These are phyloP conservation scores for Rhodotorula kratochvilovae DNA, from an alignment of 768 basidiomycete species.

Conservation along the genomic window DNA sequence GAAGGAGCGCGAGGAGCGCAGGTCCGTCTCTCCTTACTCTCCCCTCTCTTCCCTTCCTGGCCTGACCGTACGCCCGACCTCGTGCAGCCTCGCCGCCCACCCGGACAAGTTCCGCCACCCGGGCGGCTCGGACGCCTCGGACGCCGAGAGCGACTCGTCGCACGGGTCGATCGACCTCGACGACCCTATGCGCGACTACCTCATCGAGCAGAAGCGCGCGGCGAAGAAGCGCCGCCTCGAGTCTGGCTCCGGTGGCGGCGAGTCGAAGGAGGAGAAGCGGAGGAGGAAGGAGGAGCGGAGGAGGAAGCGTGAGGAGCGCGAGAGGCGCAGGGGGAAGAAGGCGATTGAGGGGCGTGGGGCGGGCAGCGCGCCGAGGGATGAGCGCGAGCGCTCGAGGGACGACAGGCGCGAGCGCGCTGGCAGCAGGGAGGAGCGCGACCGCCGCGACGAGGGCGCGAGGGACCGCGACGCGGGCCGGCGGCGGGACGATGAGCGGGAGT, in stretches of 20 bases:
- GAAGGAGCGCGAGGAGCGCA: conserved; percentile 77
- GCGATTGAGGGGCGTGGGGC: conserved; percentile 4
- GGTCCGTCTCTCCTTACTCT: conserved; percentile 53
- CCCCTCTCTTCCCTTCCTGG: background rate
- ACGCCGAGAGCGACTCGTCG: conserved; percentile 62
- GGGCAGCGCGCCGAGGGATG: background rate
- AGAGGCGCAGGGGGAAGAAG: conserved; percentile 16
- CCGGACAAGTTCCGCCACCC: conserved; percentile 42
- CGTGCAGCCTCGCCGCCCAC: conserved; percentile 21
- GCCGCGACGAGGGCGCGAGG: background rate
- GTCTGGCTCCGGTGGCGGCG: conserved; percentile 76
- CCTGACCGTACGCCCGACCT: background rate
- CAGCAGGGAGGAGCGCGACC: conserved; percentile 6
- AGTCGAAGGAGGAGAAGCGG: conserved; percentile 63
- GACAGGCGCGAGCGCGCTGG: background rate
- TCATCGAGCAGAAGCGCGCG: conserved; percentile 61
- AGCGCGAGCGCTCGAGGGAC: background rate
- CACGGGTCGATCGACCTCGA: conserved; percentile 76
- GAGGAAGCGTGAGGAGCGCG: conserved; percentile 47
- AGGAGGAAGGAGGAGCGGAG: conserved; percentile 11
- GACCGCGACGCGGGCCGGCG: background rate
- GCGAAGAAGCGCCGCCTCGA: conserved; percentile 67
- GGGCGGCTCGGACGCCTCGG: conserved; percentile 47
- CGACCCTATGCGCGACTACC: conserved; percentile 94
- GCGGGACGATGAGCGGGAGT: conserved; percentile 2